Evolutionary conservation across 1,284 basidiomycete species (phyloP), one percentile per base, ranked within the genome.

Genomic region (Xerocomus tenax): DNA sequence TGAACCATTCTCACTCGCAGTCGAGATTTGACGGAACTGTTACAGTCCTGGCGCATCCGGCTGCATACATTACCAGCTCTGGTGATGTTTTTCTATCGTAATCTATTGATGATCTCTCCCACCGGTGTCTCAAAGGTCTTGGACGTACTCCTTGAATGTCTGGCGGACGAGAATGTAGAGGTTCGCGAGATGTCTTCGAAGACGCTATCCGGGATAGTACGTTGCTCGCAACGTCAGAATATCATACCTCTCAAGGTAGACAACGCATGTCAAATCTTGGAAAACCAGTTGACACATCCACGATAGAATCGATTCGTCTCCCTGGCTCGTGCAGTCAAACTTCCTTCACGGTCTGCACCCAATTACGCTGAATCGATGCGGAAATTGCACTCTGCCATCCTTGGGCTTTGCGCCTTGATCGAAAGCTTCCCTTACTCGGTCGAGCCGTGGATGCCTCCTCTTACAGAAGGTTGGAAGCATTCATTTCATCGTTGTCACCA

Each of bases 141-240:
- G 77, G 86, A 89, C 54, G 81, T 87, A 29, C 73, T 95, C 42
- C 75, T 91, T 25, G 81, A 85, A 45, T 93, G 93, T 64, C 72
- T 97, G 44, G 76, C 79, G 23, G 93, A 97, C 65, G 87, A 90
- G 62, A 95, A 95, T 62, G 84, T 94, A 47, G 93, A 97, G 71
- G 93, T 97, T 26, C 80, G 93, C 53, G 90, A 93, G 66, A 93
- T 89, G 77, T 89, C 91, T n/a, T 89, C 89, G 5, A 85, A 85
- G 70, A 88, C 91, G 36, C 73, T 98, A 29, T 87, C 89, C 16
- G 89, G 91, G 18, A 84, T 98, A 57, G 80, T 98, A 32, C 79
- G 95, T 55, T 96, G 92, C 63, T 95, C 92, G 10, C 92, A 97
- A 66, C 78, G 94, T 48, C 80, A 89, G 53, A 88, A 86, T 61